Percentiles rank a stretch among this genome's conserved stretches.
These are phyloP conservation scores for Alternaria tenuissima DNA, from an alignment of 2,329 filamentous ascomycete genomes.

Conservation along the genomic window DNA sequence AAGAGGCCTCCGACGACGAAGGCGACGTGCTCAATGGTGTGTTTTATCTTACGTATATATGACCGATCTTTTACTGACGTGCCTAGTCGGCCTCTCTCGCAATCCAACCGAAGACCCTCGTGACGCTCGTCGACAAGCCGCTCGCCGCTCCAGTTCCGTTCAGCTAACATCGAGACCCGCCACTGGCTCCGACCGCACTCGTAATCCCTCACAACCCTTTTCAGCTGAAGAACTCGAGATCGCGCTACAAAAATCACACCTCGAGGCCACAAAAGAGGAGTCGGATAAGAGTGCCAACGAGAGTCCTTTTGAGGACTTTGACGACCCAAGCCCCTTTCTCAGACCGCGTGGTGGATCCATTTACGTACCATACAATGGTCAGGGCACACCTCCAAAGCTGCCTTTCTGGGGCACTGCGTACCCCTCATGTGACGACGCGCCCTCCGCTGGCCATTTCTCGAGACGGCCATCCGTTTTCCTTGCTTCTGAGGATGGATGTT, in stretches of 20 bases:
- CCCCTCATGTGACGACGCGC: conserved; percentile 21
- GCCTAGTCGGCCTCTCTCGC: conserved; percentile 47
- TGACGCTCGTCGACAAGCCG: conserved; percentile 33
- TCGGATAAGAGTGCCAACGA: conserved; percentile 34
- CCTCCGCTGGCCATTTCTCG: conserved; percentile 19
- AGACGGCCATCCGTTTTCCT: conserved; percentile 22
- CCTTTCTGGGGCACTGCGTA: conserved; percentile 31
- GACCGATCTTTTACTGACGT: conserved; percentile 25
- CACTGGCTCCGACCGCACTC: conserved; percentile 38
- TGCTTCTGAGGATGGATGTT: conserved; percentile 8
- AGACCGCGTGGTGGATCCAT: conserved; percentile 38
- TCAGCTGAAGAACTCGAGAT: conserved; percentile 56
- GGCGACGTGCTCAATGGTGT: conserved; percentile 56
- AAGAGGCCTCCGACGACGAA: conserved; percentile 57
- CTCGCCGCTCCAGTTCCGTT: conserved; percentile 40
- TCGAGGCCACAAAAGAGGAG: conserved; percentile 43
- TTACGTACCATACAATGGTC: conserved; percentile 34
- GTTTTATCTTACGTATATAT: conserved; percentile 22
- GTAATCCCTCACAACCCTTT: conserved; percentile 50
- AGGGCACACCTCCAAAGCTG: conserved; percentile 33
- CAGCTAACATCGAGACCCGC: conserved; percentile 33
- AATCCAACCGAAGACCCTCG: conserved; percentile 45
- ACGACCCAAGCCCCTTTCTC: conserved; percentile 32
- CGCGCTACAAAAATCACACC: conserved; percentile 53
- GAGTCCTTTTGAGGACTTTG: conserved; percentile 28